Conservation (phyloP, 768 basidiomycete species). For the Amylocystis lapponica region DNA sequence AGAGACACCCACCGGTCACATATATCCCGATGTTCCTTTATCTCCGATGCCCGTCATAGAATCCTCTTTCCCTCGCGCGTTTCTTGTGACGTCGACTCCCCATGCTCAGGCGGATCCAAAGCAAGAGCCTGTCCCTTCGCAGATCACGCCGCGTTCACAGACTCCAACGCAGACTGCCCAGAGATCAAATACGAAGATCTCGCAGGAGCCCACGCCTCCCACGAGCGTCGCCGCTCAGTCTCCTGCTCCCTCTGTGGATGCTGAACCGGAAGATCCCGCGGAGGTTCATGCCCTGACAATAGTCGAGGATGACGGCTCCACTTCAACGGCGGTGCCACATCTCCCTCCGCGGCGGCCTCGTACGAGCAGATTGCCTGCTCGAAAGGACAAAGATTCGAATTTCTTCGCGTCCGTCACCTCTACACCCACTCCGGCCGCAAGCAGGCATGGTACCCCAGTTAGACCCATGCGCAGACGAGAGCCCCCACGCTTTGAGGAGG, state of each 20-base stretch:
- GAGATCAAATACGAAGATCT: background rate
- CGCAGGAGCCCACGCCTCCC: conserved; percentile 10
- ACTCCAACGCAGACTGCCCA: background rate
- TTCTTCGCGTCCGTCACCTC: conserved; percentile 8
- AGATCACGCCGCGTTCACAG: background rate
- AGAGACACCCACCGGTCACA: background rate
- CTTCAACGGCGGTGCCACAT: no score
- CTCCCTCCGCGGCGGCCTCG: background rate
- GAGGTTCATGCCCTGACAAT: background rate
- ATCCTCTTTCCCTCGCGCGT: background rate
- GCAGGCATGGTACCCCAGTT: conserved; percentile 1
- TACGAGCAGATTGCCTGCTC: background rate
- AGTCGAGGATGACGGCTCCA: no score
- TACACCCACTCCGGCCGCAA: background rate
- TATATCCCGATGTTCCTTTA: background rate
- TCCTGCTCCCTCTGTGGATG: background rate
- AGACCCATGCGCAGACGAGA: conserved; percentile 6
- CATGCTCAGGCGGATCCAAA: no score
- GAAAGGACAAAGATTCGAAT: background rate
- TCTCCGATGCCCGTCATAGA: background rate
- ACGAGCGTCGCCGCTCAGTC: conserved; percentile 3
- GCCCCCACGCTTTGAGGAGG: conserved; percentile 18
- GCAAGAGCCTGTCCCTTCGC: background rate
- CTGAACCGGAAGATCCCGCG: background rate
- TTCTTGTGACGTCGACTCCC: conserved; percentile 1